Base-by-base conservation (phyloP, 2,329 filamentous ascomycete genomes). In the Ceratocystis cubensis region DNA sequence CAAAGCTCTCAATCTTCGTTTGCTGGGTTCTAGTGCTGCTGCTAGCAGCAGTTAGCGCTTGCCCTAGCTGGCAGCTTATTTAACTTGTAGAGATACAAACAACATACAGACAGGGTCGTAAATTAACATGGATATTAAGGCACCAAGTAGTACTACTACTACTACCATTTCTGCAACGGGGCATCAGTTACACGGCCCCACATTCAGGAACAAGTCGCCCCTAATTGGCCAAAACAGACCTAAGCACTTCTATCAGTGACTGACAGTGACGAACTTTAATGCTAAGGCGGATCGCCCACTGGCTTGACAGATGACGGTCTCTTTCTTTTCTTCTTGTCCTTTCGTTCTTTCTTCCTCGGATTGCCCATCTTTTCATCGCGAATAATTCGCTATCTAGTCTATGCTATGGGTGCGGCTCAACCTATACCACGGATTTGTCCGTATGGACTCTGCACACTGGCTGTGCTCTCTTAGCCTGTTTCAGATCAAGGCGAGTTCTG, bases 391-490 rank as follows among this genome's bases (percentile, higher is more conserved):
- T 15, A 15, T 41, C 37, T 41, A 41, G 37, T 13, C 37, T 41
- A 15, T 41, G 37, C 10, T 15, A 5, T 41, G 37, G 10, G n/a
- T 53, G 22, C 22, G 7, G 48, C 48, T 57, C 53, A 15, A 17
- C 28, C 25, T 57, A 17, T 57, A 17, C 53, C 28, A 57, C 53
- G 53, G 53, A 57, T 57, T 57, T 57, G n/a, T 22, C 53, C 53
- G 53, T 57, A 28, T 30, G 53, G 53, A 57, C 53, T 57, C 53
- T 57, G 53, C 53, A 33, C 25, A 15, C 53, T 57, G 53, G 53
- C 53, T 57, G 53, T 57, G 53, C 53, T 30, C 48, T 33, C 53
- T 57, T 57, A 57, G 53, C 22, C 28, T 30, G 53, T 57, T 57
- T 57, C 53, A 33, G 53, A 57, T 57, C 53, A 30, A 57, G 7